A percentile compares a stretch with the other conserved stretches of the same genome.
Conservation (phyloP, 2,329 filamentous ascomycete genomes). For the Epichloe bromicola region DNA sequence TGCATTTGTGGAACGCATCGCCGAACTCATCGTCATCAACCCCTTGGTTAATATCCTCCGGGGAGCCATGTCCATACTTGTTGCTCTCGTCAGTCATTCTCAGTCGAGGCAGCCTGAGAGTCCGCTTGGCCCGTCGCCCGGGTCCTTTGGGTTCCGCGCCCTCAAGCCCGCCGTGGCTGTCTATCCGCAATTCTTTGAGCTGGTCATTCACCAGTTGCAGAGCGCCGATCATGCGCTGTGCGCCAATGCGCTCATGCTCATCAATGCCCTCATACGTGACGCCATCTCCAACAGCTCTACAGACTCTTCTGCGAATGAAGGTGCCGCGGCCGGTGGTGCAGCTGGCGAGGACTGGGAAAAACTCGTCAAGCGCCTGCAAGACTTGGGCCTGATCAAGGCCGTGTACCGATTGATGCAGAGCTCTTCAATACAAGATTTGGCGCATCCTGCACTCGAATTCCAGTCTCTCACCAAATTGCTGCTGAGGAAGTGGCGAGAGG, state of each 20-base stretch:
- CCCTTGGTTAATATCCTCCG: conserved; percentile 94
- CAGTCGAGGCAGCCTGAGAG: conserved; percentile 37
- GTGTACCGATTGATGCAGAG: conserved; percentile 93
- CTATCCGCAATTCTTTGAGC: conserved; percentile 87
- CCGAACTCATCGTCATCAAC: conserved; percentile 87
- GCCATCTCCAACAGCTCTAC: conserved; percentile 65
- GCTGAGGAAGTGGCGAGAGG: conserved; percentile 75
- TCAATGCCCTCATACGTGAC: conserved; percentile 91
- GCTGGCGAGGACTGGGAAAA: conserved; percentile 70
- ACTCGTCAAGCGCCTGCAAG: conserved; percentile 87
- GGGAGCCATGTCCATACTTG: conserved; percentile 92
- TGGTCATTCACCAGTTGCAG: conserved; percentile 80
- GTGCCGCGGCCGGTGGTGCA: conserved; percentile 10
- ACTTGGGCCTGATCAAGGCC: conserved; percentile 82
- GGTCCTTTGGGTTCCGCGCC: conserved; percentile 75
- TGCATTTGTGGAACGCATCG: conserved; percentile 62
- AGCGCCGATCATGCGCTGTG: conserved; percentile 92
- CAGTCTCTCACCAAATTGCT: conserved; percentile 83
- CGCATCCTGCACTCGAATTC: conserved; percentile 83
- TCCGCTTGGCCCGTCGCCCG: conserved; percentile 28
- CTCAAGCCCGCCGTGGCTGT: conserved; percentile 84
- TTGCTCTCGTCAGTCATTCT: conserved; percentile 81
- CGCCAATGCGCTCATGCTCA: conserved; percentile 85
- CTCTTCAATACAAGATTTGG: conserved; percentile 78
- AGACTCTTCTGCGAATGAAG: conserved; percentile 14